Evolutionary conservation across 176 grass and related monocot species (phyloP), one percentile per base, ranked within the genome.

Genomic region (Miscanthus lutarioriparius): DNA sequence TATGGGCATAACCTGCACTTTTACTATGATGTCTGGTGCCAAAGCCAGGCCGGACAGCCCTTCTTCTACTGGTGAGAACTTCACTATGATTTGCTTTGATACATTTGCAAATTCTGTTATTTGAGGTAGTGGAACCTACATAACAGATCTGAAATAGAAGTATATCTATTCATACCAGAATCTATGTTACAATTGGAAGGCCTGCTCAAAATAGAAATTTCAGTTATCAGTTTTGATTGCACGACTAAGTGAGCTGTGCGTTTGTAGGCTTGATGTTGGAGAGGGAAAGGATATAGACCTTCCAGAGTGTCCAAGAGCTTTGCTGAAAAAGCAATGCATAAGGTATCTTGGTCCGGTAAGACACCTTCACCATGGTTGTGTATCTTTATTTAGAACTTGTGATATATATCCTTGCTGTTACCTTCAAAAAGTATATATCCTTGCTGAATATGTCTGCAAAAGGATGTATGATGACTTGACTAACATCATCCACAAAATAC

Each of bases 301-400:
- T 66, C 58, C 85, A 59, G 82, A 80, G 6, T 97, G 95, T 75
- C 84, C 92, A 1, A 94, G 95, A 73, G 79, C 81, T 23, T 26
- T 17, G 49, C 84, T 97, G 28, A 77, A 73, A 75, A 91, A 90
- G 80, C 95, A 94, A 64, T 94, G 90, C 75, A 94, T 97, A 45
- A 87, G 83, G 74, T 97, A 97, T 89, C 92, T 97, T 64, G 90
- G 95, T 40, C 95, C 92, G 80, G 95, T 97, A 94, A 97, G 70
- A 83, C 30, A 79, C 30, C 1, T 32, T 32, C 51, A 58, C 40
- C 44, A 65, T 33, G 41, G 27, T 3, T 33, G 7, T 56, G 20
- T 54, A 20, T 70, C 41, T 26, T 70, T 83, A 16, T 38, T 68
- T 41, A 12, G 1, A 73, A 63, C 11, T 35, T 26, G 49, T 58